A percentile compares a stretch with the other conserved stretches of the same genome.
These are phyloP conservation scores for Trichoderma sp. DNA, from an alignment of 2,329 filamentous ascomycete species.

Conservation along the genomic window DNA sequence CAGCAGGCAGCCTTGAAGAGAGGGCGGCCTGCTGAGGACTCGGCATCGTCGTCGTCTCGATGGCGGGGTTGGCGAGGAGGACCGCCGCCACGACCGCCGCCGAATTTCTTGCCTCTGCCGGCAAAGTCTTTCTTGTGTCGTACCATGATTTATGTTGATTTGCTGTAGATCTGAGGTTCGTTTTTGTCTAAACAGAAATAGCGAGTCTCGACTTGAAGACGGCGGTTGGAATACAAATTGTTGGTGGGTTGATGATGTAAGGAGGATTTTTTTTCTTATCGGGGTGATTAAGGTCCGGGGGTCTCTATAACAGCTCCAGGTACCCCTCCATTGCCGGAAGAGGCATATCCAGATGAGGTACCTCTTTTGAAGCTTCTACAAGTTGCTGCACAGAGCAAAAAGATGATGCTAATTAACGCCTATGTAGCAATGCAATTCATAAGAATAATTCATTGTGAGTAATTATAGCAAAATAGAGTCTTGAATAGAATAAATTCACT, in stretches of 20 bases:
- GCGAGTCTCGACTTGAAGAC: neutral
- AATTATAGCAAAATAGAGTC: neutral
- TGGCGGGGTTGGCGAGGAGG: constrained; percentile 49
- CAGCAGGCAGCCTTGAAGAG: constrained; percentile 92
- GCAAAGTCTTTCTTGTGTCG: constrained; percentile 89
- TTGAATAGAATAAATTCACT: neutral
- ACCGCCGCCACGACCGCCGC: constrained; percentile 53
- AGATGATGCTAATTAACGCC: neutral
- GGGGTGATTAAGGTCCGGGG: neutral
- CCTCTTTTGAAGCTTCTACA: neutral
- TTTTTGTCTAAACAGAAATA: neutral
- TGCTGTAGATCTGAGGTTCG: neutral
- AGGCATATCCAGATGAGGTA: neutral
- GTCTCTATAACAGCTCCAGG: neutral
- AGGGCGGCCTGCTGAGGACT: constrained; percentile 38
- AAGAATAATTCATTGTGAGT: neutral
- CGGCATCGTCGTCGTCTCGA: constrained; percentile 39
- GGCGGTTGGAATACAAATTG: neutral
- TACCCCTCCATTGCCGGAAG: neutral
- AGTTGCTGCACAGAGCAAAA: neutral
- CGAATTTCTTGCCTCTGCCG: constrained; percentile 71
- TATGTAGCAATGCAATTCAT: neutral
- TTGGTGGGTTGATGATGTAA: constrained; percentile 12
- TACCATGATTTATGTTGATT: constrained; percentile 59
- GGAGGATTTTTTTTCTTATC: constrained; percentile 4